Base-by-base conservation (phyloP, 2,329 filamentous ascomycete genomes). In the Orbilia oligospora region DNA sequence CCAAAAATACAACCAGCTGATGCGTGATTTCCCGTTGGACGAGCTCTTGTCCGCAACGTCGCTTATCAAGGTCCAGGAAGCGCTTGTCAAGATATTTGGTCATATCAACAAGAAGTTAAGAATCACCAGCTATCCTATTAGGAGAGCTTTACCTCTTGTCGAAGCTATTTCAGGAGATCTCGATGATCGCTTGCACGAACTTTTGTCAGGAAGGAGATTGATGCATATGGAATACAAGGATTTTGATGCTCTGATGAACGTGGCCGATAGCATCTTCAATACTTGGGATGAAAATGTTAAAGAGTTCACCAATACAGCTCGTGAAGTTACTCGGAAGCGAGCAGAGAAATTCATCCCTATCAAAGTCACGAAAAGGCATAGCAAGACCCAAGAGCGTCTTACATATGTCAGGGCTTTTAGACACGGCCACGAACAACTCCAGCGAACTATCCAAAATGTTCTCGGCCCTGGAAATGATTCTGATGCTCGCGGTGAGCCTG, bases 291-390 rank as follows among this genome's bases (percentile, higher is more conserved):
- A 97, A 69, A 94, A 95, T 82, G 89, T 97, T 83, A 98, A 98
- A 84, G 96, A 98, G 82, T 99, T 99, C 83, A 98, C 95, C 16
- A 97, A 97, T 81, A 93, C 98, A 80, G 95, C 96, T 38, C 93
- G 96, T 85, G 97, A 99, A 83, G 94, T 97, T 5, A 97, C 93
- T 2, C 90, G 95, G 80, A 92, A 94, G 82, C 90, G 96, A 81
- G 97, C 97, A 83, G 97, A 98, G 84, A 97, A 97, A 84, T 99
- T 99, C 84, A 97, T 99, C 80, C 94, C 95, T 3, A 98, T 99
- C 87, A 98, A 98, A 86, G 94, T 99, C 84, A 89, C 88, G 80
- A 92, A 94, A 79, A 92, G 93, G 82, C 96, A 99, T 84, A 91
- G 90, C 46, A 92, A 95, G 84, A 92, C 96, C 27, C 94, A 98